phyloP scores from a whole-genome alignment of 2,329 filamentous ascomycete species.

The Rhynchosporium graminicola region DNA sequence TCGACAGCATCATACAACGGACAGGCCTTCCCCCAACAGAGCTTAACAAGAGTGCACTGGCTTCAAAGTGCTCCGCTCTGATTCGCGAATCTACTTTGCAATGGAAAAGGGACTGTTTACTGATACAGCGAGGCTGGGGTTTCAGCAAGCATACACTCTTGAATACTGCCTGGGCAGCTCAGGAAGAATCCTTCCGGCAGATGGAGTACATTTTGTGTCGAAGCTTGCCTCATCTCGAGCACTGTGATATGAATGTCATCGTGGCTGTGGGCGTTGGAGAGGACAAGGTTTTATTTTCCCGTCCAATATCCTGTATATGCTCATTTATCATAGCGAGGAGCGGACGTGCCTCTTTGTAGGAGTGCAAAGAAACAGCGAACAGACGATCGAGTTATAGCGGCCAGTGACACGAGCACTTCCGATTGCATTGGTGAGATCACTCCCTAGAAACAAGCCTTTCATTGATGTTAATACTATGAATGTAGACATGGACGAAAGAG shows the following conservation, averaged over 20 bases:
- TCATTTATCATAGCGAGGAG: background rate
- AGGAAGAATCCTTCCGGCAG: background rate
- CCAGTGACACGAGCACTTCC: background rate
- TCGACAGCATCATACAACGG: background rate
- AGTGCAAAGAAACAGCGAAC: background rate
- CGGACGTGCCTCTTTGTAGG: background rate
- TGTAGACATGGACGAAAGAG: background rate
- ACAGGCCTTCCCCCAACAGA: background rate
- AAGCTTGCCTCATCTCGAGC: background rate
- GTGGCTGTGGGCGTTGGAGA: background rate
- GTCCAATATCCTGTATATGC: background rate
- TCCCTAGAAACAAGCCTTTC: background rate
- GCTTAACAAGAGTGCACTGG: background rate
- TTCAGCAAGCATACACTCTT: conserved; percentile 3
- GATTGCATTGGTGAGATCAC: background rate
- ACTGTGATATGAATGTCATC: background rate
- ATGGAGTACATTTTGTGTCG: background rate
- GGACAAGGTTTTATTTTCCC: background rate
- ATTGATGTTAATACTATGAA: background rate
- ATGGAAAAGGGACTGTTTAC: background rate
- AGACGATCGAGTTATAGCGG: background rate
- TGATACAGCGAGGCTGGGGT: background rate
- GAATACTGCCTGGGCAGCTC: conserved; percentile 1
- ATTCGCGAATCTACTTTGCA: background rate
- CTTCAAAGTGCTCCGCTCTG: background rate